Evolutionary conservation across 495 filamentous ascomycete species (phyloP), one percentile per base, ranked within the genome.

Genomic region (Astrocystis sublimbata): DNA sequence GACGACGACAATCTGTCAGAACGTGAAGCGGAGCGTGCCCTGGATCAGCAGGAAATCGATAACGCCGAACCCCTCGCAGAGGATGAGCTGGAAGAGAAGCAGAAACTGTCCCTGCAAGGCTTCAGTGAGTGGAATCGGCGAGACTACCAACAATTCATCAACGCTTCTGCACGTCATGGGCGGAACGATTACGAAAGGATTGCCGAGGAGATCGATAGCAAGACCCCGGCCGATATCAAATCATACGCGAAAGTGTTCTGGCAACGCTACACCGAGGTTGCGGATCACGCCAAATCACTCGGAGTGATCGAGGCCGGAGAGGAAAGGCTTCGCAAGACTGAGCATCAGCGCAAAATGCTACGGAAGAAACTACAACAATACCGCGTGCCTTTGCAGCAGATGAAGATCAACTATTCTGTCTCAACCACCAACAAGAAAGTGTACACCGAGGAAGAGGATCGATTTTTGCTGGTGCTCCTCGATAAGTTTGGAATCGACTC

Each of bases 391-490:
- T 83, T 99, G 3, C 93, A 98, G 75, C 96, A 99, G 75, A 84
- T 99, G 58, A 96, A 96, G 81, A 91, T 99, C 78, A 97, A 94
- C 77, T 99, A 99, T 74, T 94, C 92, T 0, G 94, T 99, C 21
- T 96, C 92, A 2, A 99, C 96, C 3, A 99, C 96, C 49, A 99
- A 99, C 79, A 99, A 99, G 82, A 98, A 98, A 78, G 92, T 98
- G 6, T 99, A 99, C 71, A 97, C 94, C 0, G 96, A 98, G 70
- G 96, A 99, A 70, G 96, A 99, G 75, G 96, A 99, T 69, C 86
- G 96, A 10, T 99, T 99, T 77, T 79, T 99, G 51, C 81, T 99
- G 30, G 93, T 98, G 38, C 89, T 96, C 78, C 76, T 99, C 3
- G 92, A 99, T 73, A 88, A 87, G 74, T 90, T 89, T 68, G 96